Evolutionary conservation across 2,329 filamentous ascomycete species (phyloP).

Genomic region (Clonostachys solani): DNA sequence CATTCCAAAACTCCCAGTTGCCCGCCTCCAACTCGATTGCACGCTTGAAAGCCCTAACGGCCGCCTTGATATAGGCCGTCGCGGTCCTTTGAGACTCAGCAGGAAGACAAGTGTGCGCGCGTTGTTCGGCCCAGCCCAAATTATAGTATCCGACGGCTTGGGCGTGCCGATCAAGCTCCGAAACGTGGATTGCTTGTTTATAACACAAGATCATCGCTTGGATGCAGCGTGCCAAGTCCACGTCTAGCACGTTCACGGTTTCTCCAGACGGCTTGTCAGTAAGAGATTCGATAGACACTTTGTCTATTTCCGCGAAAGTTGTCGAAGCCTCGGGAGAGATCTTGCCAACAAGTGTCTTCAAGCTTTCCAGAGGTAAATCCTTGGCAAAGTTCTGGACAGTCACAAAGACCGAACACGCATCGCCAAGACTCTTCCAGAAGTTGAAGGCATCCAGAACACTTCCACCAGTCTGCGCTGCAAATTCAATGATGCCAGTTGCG

Average conservation of each 20-base stretch:
- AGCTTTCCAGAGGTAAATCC: constrained; percentile 55
- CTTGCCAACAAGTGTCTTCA: constrained; percentile 55
- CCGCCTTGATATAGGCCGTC: constrained; percentile 69
- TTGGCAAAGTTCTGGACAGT: constrained; percentile 65
- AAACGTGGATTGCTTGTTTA: constrained; percentile 77
- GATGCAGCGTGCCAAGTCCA: constrained; percentile 55
- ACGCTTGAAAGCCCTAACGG: constrained; percentile 88
- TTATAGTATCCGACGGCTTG: constrained; percentile 98
- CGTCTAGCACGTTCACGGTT: constrained; percentile 31
- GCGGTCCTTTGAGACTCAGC: constrained; percentile 48
- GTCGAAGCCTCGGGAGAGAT: constrained; percentile 52
- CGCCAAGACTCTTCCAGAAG: constrained; percentile 88
- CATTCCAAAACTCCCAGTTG: constrained; percentile 96
- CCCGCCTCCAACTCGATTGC: constrained; percentile 93
- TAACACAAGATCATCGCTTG: constrained; percentile 77
- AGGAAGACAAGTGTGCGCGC: constrained; percentile 67
- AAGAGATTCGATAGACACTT: constrained; percentile 41
- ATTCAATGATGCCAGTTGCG: constrained; percentile 63
- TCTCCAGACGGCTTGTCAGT: constrained; percentile 23
- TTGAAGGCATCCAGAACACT: constrained; percentile 75
- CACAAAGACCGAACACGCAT: constrained; percentile 82
- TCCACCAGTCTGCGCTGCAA: constrained; percentile 55
- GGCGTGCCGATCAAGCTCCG: constrained; percentile 72
- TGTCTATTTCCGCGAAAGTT: constrained; percentile 66
- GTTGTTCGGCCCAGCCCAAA: constrained; percentile 88